phyloP scores from a whole-genome alignment of 495 filamentous ascomycete genomes.

The Parathielavia hyrcaniae region DNA sequence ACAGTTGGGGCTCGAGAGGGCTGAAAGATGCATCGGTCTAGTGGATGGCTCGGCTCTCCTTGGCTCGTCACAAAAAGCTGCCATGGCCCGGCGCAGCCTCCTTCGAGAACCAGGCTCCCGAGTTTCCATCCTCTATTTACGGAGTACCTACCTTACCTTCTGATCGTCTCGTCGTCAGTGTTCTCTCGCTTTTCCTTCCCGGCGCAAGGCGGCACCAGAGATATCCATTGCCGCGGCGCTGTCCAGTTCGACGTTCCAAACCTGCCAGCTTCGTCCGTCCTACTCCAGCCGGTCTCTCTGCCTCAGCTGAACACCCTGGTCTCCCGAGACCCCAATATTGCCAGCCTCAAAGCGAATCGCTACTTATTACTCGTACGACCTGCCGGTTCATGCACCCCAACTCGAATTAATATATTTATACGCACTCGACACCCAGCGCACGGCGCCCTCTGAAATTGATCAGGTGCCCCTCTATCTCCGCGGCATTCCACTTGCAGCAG shows the following conservation, averaged over 20 bases:
- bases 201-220: background rate
- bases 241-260: background rate
- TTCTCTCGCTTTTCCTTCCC: background rate
- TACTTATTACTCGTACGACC: constrained; percentile 1
- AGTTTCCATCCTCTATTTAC: background rate
- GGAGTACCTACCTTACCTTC: no score
- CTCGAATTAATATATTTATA: constrained; percentile 13
- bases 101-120: background rate
- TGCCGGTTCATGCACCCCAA: constrained; percentile 10
- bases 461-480: background rate
- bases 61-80: constrained; percentile 14
- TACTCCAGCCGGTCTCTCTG: constrained; percentile 8
- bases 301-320: background rate
- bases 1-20: constrained; percentile 16
- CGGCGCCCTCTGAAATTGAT: background rate
- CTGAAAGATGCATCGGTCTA: constrained; percentile 22
- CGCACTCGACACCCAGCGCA: constrained; percentile 5
- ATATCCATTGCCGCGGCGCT: background rate
- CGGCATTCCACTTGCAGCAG: no score
- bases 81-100: background rate
- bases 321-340: background rate
- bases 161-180: background rate
- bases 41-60: constrained; percentile 11
- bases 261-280: background rate
- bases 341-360: constrained; percentile 8